Percentiles rank a stretch among this genome's conserved stretches.
Conservation (phyloP, 306 rosid genomes). For the Citrullus mucosospermus region DNA sequence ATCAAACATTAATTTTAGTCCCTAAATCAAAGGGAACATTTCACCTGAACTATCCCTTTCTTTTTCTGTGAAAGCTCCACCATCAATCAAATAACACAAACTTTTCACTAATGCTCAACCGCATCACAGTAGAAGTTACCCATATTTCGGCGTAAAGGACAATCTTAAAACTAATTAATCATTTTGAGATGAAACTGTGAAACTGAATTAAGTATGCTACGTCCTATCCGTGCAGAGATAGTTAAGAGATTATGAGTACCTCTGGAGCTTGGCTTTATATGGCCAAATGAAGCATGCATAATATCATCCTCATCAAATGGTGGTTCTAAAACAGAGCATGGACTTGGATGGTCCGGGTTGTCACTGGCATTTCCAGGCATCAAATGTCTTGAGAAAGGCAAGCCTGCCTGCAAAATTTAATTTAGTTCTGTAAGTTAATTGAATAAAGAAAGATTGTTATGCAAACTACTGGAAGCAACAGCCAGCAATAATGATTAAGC, state of each 20-base stretch:
- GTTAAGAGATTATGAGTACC: conserved; percentile 27
- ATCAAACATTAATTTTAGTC: not conserved
- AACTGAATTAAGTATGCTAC: not conserved
- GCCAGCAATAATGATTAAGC: not conserved
- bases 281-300: conserved; percentile 26
- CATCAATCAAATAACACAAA: not conserved
- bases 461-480: not conserved
- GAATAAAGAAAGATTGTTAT: not conserved
- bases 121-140: not conserved
- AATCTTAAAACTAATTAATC: not conserved
- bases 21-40: not conserved
- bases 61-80: not conserved
- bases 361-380: conserved; percentile 30
- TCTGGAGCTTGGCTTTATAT: conserved; percentile 21
- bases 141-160: not conserved
- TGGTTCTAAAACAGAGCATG: conserved; percentile 72
- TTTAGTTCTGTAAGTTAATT: not conserved
- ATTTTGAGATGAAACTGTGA: not conserved
- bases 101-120: not conserved
- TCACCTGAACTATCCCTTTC: not conserved
- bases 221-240: not conserved
- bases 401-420: conserved; percentile 40
- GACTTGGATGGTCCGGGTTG: conserved; percentile 78
- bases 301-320: conserved; percentile 51
- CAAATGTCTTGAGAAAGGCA: conserved; percentile 29